Conservation (phyloP, 2,329 filamentous ascomycete genomes). For the Aspergillus ibericus region DNA sequence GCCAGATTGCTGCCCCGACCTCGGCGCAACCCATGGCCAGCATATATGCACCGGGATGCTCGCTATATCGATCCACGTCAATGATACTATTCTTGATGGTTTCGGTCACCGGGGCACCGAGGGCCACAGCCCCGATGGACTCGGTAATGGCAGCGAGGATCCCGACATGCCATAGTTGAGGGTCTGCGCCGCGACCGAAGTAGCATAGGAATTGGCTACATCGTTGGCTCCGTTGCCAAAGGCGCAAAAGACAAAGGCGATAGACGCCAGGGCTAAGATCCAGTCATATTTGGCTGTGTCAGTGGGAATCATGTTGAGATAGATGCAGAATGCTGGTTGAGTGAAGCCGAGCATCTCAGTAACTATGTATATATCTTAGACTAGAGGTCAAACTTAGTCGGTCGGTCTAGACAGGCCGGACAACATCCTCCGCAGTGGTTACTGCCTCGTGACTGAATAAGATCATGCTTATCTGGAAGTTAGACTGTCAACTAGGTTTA, state of each 20-base stretch:
- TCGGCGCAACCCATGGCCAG: constrained; percentile 40
- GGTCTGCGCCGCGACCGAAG: constrained; percentile 52
- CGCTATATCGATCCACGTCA: constrained; percentile 37
- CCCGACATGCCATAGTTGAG: constrained; percentile 55
- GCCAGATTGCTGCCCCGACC: constrained; percentile 39
- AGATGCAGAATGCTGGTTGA: neutral
- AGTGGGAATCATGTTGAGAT: constrained; percentile 20
- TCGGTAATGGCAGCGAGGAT: constrained; percentile 52
- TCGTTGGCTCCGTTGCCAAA: constrained; percentile 40
- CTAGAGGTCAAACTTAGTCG: no score
- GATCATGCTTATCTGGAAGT: no score
- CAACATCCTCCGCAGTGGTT: no score
- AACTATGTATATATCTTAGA: no score
- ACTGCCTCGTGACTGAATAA: no score
- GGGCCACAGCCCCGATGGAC: constrained; percentile 54
- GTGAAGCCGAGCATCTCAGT: neutral
- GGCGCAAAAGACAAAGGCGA: constrained; percentile 30
- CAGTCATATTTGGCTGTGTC: constrained; percentile 31
- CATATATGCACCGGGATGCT: constrained; percentile 38
- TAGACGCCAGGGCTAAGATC: constrained; percentile 30
- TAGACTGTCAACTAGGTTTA: no score
- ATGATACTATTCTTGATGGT: constrained; percentile 50
- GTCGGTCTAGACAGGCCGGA: no score
- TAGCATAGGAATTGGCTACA: constrained; percentile 58
- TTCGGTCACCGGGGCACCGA: constrained; percentile 48